Evolutionary conservation across 2,329 filamentous ascomycete genomes (phyloP).

Genomic region (Phialocephala subalpina): DNA sequence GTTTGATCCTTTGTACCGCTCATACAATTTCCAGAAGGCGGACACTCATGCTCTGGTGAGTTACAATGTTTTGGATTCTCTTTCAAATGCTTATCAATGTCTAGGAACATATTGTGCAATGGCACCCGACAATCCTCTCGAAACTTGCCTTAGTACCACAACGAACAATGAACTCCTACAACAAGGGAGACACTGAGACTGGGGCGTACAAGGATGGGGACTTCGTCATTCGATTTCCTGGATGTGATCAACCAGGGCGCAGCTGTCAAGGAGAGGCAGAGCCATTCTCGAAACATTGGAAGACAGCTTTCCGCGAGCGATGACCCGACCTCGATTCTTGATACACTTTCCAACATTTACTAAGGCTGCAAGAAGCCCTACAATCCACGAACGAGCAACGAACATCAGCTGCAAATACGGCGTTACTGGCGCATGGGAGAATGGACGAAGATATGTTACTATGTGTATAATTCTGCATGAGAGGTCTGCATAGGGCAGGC

Average conservation of each 20-base stretch:
- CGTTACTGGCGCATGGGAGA: conserved; percentile 38
- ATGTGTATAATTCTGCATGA: conserved; percentile 38
- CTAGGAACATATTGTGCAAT: conserved; percentile 89
- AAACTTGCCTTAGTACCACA: conserved; percentile 92
- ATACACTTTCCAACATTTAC: conserved; percentile 27
- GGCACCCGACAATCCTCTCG: conserved; percentile 95
- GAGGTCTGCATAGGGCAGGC: conserved; percentile 33
- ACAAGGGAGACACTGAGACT: conserved; percentile 48
- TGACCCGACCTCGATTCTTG: conserved; percentile 27
- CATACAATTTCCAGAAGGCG: conserved; percentile 95
- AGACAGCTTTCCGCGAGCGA: conserved; percentile 40
- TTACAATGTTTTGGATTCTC: conserved; percentile 20
- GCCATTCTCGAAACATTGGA: conserved; percentile 45
- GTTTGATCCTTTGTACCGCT: conserved; percentile 94
- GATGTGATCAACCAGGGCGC: conserved; percentile 68
- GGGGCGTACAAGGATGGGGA: conserved; percentile 85
- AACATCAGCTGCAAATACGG: conserved; percentile 31
- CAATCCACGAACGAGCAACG: conserved; percentile 39
- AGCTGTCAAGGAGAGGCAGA: conserved; percentile 77
- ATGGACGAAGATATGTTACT: conserved; percentile 34
- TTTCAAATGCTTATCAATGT: conserved; percentile 18
- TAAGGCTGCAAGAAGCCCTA: conserved; percentile 29
- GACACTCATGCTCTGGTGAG: conserved; percentile 89
- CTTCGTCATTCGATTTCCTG: conserved; percentile 80
- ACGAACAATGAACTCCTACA: conserved; percentile 82